Conservation (phyloP, 1,284 basidiomycete species). For the Tetrapyrgos nigripes region DNA sequence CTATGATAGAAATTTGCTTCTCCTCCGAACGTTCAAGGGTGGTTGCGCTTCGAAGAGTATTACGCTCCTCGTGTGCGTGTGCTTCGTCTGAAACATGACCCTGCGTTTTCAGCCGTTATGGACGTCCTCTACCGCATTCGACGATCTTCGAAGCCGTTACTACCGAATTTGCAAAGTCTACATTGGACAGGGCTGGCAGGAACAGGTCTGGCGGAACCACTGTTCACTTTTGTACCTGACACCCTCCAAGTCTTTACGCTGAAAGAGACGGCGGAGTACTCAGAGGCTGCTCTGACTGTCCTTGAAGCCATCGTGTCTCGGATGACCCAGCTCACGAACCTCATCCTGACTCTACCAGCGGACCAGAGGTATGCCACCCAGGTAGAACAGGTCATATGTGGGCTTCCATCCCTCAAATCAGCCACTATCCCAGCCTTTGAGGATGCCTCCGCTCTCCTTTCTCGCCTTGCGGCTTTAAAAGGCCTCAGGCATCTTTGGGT, state of each 20-base stretch:
- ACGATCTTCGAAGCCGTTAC: slow-evolving; percentile 37
- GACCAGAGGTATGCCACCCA: not conserved
- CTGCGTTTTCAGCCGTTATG: not conserved
- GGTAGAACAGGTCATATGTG: not conserved
- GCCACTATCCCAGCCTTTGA: not conserved
- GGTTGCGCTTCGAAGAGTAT: not conserved
- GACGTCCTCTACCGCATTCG: slow-evolving; percentile 50
- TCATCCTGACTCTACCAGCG: not conserved
- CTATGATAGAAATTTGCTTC: not conserved
- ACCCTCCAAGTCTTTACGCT: not conserved
- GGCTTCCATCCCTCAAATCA: not conserved
- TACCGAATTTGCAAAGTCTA: not conserved
- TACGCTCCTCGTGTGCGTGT: not conserved
- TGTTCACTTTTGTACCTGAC: not conserved
- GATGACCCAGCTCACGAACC: not conserved
- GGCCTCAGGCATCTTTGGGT: not conserved
- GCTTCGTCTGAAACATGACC: not conserved
- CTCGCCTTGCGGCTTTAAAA: not conserved
- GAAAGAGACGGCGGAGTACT: not conserved
- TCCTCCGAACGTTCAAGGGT: not conserved
- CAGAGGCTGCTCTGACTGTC: not conserved
- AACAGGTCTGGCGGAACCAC: not conserved
- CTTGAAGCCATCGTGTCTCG: not conserved
- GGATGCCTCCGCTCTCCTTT: not conserved
- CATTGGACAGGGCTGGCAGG: not conserved